A percentile compares a stretch with the other conserved stretches of the same genome.
These are phyloP conservation scores for Tylopilus sp. DNA, from an alignment of 1,284 basidiomycete species.

Conservation along the genomic window DNA sequence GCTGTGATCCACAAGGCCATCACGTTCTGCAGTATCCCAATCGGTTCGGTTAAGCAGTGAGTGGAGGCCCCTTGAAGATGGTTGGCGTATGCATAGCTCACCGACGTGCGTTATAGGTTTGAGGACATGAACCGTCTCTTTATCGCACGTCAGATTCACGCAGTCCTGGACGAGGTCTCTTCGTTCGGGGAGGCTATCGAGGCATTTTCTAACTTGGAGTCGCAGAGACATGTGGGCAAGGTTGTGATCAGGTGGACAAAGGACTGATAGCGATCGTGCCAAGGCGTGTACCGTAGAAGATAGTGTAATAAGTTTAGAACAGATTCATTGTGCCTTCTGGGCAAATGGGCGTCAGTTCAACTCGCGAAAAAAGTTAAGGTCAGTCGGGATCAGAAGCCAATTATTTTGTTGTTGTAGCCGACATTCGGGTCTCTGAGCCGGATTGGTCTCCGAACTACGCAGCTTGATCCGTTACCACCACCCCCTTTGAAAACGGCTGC, in stretches of 20 bases:
- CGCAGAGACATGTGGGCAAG: conserved; percentile 46
- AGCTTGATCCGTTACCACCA: not conserved
- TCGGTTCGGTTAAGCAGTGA: conserved; percentile 39
- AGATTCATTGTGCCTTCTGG: not conserved
- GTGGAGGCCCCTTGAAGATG: not conserved
- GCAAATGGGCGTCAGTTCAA: too few species aligned
- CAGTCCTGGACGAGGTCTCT: conserved; percentile 51
- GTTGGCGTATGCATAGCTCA: not conserved
- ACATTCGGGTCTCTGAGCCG: not conserved
- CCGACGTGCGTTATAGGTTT: conserved; percentile 23
- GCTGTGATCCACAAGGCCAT: conserved; percentile 26
- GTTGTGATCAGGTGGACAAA: conserved; percentile 42
- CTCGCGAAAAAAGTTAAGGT: too few species aligned
- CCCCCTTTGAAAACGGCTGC: too few species aligned
- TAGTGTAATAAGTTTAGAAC: not conserved
- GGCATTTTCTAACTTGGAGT: conserved; percentile 44
- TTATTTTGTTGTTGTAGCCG: not conserved
- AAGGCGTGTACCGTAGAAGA: not conserved
- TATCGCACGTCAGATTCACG: conserved; percentile 39
- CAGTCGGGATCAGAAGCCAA: too few species aligned
- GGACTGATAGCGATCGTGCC: conserved; percentile 6
- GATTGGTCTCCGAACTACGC: not conserved
- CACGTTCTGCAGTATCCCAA: conserved; percentile 36
- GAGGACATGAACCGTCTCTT: conserved; percentile 46
- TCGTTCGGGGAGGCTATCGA: conserved; percentile 43